Base-by-base conservation (phyloP, 116 monocot genomes). In the Posidonia oceanica region DNA sequence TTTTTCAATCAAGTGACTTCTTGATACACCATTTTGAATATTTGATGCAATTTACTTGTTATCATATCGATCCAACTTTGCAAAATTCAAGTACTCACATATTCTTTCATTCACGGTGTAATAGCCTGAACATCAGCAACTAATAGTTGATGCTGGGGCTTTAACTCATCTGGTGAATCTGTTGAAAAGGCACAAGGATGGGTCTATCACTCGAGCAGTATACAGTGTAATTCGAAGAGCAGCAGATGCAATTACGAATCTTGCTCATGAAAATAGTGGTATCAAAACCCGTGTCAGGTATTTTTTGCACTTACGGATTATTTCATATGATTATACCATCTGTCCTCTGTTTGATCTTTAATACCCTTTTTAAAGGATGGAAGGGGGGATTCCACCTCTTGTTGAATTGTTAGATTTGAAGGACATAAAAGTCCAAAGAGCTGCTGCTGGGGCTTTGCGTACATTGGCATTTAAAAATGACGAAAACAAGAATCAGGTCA, bases 391-490 rank as follows among this genome's bases (percentile, higher is more conserved):
- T 59, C 93, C 99, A 18, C 93, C 93, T 75, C 86, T 99, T 63
- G 99, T 99, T 80, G 86, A 93, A 65, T 67, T 93, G 52, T 80
- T 99, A 40, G 93, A 93, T 61, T 86, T 79, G 36, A 61, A 73
- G 20, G 93, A 99, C 83, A 69, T 81, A 14, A 99, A 99, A 82
- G 99, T 99, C 18, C 90, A 93, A 61, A 88, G 88, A 79, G 86
- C 93, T 61, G 93, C 88, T 79, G 88, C 93, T 56, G 93, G 99
- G 61, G 90, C 99, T 65, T 79, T 99, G 68, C 75, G 99, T 40
- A 99, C 93, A 21, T 66, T 99, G 39, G 93, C 93, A 76, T 93
- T 99, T 75, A 99, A 99, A 84, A 99, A 99, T 72, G 99, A 99
- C 78, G 93, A 90, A 71, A 99, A 99, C 73, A 99, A 99, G 77